Conservation (phyloP, 2,329 filamentous ascomycete genomes). For the Coniella lustricola region DNA sequence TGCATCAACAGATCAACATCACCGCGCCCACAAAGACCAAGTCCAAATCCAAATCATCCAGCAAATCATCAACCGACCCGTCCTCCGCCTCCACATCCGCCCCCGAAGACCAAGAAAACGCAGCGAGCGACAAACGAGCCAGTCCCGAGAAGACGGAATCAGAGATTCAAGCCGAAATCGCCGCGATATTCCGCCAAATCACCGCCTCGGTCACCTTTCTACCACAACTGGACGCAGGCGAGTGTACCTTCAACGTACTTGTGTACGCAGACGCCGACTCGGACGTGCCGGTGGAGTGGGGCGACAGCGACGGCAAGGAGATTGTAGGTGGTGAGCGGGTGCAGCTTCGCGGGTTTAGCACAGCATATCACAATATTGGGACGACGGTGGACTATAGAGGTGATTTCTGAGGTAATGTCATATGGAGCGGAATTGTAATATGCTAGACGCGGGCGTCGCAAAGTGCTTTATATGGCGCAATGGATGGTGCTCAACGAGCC, state of each 20-base stretch:
- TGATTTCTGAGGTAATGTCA: background rate
- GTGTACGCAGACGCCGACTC: constrained; percentile 96
- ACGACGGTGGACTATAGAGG: constrained; percentile 79
- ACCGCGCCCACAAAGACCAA: constrained; percentile 30
- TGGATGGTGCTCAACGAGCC: no score
- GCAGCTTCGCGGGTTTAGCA: constrained; percentile 92
- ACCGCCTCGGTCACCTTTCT: constrained; percentile 96
- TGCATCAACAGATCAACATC: constrained; percentile 34
- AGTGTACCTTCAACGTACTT: constrained; percentile 97
- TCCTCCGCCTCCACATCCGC: constrained; percentile 23
- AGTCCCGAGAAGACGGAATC: constrained; percentile 75
- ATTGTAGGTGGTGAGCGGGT: constrained; percentile 92
- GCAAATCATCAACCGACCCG: constrained; percentile 37
- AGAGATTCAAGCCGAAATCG: constrained; percentile 93
- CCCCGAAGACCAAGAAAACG: constrained; percentile 63
- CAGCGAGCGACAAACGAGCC: constrained; percentile 26
- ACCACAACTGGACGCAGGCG: constrained; percentile 74
- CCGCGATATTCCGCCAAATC: constrained; percentile 94
- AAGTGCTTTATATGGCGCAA: no score
- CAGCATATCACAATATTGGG: constrained; percentile 86
- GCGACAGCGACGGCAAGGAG: constrained; percentile 95
- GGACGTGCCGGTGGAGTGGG: constrained; percentile 96
- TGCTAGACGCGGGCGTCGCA: no score
- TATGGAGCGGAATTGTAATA: no score
- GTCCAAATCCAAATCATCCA: constrained; percentile 48